Evolutionary conservation across 1,139 yeast species (phyloP), one percentile per base, ranked within the genome.

Genomic region (Magnusiomyces ingens): DNA sequence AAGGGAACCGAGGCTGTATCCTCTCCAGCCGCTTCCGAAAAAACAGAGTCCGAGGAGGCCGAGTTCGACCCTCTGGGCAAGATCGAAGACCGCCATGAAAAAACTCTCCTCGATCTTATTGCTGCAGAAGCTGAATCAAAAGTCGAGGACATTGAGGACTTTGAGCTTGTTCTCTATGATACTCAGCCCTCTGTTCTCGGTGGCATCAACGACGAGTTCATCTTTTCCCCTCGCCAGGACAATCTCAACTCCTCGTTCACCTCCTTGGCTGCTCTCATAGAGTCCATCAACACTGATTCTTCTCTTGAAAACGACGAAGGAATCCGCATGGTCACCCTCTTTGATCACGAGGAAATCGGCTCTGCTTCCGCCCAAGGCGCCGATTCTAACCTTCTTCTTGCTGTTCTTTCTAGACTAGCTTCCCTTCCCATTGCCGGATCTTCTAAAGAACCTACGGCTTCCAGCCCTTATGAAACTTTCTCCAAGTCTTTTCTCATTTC

Each of bases 311-410:
- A 67, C 0, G 87, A 80, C 55, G 62, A 69, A 8, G 84, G 87
- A 42, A 81, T 88, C 45, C 82, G 84, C 62, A 65, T 89, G 64
- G 76, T 87, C 50, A 83, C 95, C 0, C 75, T 89, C 57, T 90
- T 90, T 68, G 97, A 90, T 68, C 96, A 90, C 68, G 97, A 90
- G 69, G 97, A 90, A 70, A 79, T 93, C 62, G 99, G 99, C 0
- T 89, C 96, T 3, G 75, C 81, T 11, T 85, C 96, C 38, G 96
- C 96, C 11, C 98, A 93, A 69, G 99, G 99, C 58, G 99, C 99
- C 1, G 93, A 88, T 64, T 90, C 97, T 1, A 85, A 91, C 53
- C 86, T 93, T 66, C 73, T 93, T 53, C 94, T 94, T 17, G 89
- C 90, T 61, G 76, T 87, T 11, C 68, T 90, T 52, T 80, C 78